phyloP scores from a whole-genome alignment of 2,329 filamentous ascomycete genomes.

The Cyclaneusma minus region DNA sequence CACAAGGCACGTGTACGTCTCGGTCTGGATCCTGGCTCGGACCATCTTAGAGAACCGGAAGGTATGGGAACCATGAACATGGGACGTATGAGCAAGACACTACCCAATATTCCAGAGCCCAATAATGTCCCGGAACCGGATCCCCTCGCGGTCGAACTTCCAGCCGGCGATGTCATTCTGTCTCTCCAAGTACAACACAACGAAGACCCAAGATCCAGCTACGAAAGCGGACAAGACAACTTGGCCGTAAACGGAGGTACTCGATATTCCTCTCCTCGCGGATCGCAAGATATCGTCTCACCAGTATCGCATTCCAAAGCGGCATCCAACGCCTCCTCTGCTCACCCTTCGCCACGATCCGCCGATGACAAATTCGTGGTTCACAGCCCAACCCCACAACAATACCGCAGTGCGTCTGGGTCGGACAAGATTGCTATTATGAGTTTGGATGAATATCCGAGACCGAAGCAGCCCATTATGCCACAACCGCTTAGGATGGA shows the following conservation, averaged over 20 bases:
- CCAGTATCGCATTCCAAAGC: constrained; percentile 9
- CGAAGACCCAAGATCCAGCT: constrained; percentile 13
- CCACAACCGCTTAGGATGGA: constrained; percentile 28
- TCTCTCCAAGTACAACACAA: constrained; percentile 3
- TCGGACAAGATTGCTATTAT: constrained; percentile 55
- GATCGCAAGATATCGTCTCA: constrained; percentile 28
- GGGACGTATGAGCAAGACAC: constrained; percentile 4
- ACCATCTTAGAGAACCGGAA: background rate
- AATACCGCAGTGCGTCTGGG: constrained; percentile 40
- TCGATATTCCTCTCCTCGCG: constrained; percentile 22
- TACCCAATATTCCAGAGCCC: constrained; percentile 21
- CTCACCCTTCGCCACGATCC: constrained; percentile 10
- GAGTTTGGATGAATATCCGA: constrained; percentile 40
- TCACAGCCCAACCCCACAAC: constrained; percentile 39
- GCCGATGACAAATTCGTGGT: constrained; percentile 37
- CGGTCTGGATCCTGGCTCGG: background rate
- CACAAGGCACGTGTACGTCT: constrained; percentile 27
- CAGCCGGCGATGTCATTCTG: constrained; percentile 31
- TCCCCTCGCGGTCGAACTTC: constrained; percentile 39
- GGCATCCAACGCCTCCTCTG: constrained; percentile 12
- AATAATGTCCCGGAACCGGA: constrained; percentile 18
- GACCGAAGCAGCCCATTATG: constrained; percentile 13
- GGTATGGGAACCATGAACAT: background rate
- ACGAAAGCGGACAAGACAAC: constrained; percentile 15
- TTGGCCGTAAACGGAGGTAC: constrained; percentile 12